phyloP scores from a whole-genome alignment of 73 alveolate species.

The Tetrahymena thermophila region DNA sequence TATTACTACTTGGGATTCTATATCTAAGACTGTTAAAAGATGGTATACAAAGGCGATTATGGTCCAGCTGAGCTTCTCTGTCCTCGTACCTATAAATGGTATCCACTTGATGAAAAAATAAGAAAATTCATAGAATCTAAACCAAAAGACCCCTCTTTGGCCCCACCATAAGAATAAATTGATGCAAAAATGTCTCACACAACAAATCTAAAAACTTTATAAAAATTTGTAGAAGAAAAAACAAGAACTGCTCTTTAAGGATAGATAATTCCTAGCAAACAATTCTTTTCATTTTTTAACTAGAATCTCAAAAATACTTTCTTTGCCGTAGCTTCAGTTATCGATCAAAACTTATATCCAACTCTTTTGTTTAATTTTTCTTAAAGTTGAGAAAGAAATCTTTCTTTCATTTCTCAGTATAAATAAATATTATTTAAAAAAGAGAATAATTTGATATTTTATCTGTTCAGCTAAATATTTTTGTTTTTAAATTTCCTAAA shows the following conservation, averaged over 20 bases:
- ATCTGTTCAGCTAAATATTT: too few species aligned
- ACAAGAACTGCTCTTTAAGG: neutral
- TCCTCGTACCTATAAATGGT: constrained; percentile 70
- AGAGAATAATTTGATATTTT: too few species aligned
- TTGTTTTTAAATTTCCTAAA: too few species aligned
- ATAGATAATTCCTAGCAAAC: neutral
- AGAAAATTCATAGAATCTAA: neutral
- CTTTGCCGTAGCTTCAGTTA: neutral
- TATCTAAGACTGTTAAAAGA: constrained; percentile 64
- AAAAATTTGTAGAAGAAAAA: neutral
- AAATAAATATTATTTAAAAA: too few species aligned
- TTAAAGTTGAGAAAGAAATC: neutral
- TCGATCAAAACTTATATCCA: neutral
- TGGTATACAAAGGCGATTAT: constrained; percentile 77
- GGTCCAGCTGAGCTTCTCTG: constrained; percentile 79
- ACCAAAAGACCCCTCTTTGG: neutral
- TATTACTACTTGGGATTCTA: constrained; percentile 82
- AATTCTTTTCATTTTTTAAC: neutral
- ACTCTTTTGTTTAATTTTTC: neutral
- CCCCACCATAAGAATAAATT: neutral
- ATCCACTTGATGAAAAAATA: constrained; percentile 44
- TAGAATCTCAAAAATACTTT: neutral
- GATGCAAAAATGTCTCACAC: neutral
- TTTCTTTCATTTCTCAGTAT: too few species aligned
- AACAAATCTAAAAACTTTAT: neutral